These are phyloP conservation scores for Fusarium sp. DNA, from an alignment of 2,329 filamentous ascomycete species.

Conservation along the genomic window DNA sequence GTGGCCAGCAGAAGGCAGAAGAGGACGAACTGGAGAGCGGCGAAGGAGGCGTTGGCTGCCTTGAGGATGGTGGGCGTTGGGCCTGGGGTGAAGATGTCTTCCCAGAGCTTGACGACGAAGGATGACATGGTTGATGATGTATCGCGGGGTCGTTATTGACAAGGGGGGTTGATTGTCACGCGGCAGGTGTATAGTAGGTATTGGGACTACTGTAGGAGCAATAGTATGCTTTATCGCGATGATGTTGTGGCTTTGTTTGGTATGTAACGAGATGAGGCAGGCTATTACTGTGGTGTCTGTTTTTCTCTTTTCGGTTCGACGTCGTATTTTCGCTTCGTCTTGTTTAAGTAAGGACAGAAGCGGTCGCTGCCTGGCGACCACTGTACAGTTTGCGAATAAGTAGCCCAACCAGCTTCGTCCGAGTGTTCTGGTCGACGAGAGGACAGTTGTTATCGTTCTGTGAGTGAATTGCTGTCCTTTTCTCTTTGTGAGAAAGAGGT, in stretches of 20 bases:
- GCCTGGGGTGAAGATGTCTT: slow-evolving; percentile 92
- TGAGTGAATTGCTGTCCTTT: neutral
- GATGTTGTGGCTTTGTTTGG: neutral
- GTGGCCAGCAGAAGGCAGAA: slow-evolving; percentile 81
- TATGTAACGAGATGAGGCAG: neutral
- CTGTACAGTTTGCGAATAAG: slow-evolving; percentile 21
- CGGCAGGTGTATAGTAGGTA: neutral
- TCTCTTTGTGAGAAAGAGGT: neutral
- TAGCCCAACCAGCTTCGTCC: slow-evolving; percentile 23
- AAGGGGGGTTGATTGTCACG: slow-evolving; percentile 10
- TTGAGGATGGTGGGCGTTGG: slow-evolving; percentile 87
- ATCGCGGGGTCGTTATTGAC: slow-evolving; percentile 25
- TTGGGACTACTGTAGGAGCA: neutral
- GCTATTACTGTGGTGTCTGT: neutral
- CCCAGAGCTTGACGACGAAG: slow-evolving; percentile 83
- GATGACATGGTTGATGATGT: slow-evolving; percentile 59
- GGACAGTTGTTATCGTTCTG: neutral
- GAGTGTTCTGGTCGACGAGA: slow-evolving; percentile 6
- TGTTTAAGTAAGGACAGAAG: slow-evolving; percentile 18
- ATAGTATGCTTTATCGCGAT: slow-evolving; percentile 7
- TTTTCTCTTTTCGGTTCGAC: slow-evolving; percentile 1
- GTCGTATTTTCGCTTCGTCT: slow-evolving; percentile 24
- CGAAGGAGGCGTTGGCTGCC: slow-evolving; percentile 92
- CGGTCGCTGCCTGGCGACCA: slow-evolving; percentile 43
- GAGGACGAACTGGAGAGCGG: slow-evolving; percentile 82